phyloP scores from a whole-genome alignment of 305 asterid genomes.

The Fraxinus ornus region DNA sequence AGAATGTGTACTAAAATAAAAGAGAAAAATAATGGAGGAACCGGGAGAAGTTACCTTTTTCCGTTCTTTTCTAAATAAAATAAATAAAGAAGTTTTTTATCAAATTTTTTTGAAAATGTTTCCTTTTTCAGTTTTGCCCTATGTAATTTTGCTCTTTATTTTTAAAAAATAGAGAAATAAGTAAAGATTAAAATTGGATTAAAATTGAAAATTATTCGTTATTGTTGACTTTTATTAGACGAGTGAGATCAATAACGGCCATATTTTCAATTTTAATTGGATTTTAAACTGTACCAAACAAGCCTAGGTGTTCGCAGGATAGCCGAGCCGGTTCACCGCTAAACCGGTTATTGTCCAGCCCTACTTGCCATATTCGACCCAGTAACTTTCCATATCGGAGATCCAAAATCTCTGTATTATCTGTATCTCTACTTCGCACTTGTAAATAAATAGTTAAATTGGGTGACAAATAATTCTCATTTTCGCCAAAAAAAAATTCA shows the following conservation, averaged over 20 bases:
- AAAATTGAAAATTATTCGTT: no score
- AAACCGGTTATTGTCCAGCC: not conserved
- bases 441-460: not conserved
- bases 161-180: not conserved
- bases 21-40: no score
- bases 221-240: no score
- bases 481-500: not conserved
- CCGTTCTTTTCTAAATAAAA: no score
- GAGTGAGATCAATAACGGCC: no score
- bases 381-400: not conserved
- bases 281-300: no score
- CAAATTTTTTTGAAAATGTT: no score
- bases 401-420: not conserved
- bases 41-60: no score
- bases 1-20: no score
- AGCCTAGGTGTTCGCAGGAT: not conserved
- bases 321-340: not conserved
- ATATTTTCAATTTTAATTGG: no score
- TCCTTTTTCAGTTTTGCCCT: not conserved
- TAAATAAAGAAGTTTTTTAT: no score
- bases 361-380: not conserved
- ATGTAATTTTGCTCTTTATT: not conserved
- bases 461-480: not conserved
- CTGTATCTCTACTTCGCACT: not conserved
- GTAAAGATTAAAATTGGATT: no score